phyloP scores from a whole-genome alignment of 148 eudicot genomes.

The Agrostemma githago region DNA sequence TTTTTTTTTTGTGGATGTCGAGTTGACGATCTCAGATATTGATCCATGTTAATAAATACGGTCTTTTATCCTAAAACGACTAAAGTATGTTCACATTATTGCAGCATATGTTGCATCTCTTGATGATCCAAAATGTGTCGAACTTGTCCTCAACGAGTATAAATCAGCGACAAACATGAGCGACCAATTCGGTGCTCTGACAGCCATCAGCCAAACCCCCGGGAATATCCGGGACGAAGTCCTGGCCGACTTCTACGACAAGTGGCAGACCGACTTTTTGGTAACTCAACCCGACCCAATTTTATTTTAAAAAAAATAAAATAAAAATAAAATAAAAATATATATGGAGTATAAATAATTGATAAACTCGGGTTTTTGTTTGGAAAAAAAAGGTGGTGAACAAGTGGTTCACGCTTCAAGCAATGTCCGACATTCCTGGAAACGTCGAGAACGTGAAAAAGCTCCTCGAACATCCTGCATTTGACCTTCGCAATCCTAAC shows the following conservation, averaged over 20 bases:
- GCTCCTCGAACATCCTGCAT: slow-evolving; percentile 81
- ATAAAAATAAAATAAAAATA: too few species aligned
- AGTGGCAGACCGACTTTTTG: slow-evolving; percentile 90
- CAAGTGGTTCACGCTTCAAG: slow-evolving; percentile 97
- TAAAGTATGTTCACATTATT: slow-evolving; percentile 14
- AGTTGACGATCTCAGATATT: too few species aligned
- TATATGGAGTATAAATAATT: too few species aligned
- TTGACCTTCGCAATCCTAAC: slow-evolving; percentile 90
- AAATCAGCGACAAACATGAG: slow-evolving; percentile 89
- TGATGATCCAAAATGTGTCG: slow-evolving; percentile 53
- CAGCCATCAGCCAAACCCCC: slow-evolving; percentile 79
- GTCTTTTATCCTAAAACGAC: background rate
- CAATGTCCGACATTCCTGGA: slow-evolving; percentile 75
- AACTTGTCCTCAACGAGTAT: slow-evolving; percentile 79
- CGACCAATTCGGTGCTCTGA: slow-evolving; percentile 85
- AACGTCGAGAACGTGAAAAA: slow-evolving; percentile 83
- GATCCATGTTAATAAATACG: background rate
- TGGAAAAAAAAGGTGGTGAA: slow-evolving; percentile 53
- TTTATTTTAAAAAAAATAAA: too few species aligned
- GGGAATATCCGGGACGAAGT: slow-evolving; percentile 67
- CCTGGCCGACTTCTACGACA: slow-evolving; percentile 79
- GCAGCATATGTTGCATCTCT: slow-evolving; percentile 81
- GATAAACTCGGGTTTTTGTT: background rate
- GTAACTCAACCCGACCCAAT: slow-evolving; percentile 22
- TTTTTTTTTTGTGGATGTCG: too few species aligned